Evolutionary conservation across 176 grass and related monocot species (phyloP).

Genomic region (Panicum miliaceum): DNA sequence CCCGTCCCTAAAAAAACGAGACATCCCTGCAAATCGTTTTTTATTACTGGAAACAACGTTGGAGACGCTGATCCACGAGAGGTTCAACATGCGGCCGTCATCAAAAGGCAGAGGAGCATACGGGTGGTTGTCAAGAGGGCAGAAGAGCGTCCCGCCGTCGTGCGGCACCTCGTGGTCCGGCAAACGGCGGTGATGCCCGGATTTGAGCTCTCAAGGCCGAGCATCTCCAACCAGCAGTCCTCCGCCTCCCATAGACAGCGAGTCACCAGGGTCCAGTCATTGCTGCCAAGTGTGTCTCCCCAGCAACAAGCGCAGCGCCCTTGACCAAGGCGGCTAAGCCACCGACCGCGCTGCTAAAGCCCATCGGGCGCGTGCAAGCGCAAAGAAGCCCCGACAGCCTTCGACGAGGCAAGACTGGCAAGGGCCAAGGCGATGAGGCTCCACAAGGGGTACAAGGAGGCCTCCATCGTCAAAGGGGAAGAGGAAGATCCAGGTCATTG

Average conservation of each 20-base stretch:
- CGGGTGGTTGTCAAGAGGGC: not conserved
- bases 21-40: no score
- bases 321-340: not conserved
- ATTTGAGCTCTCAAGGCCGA: not conserved
- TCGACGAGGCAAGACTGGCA: not conserved
- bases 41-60: no score
- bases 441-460: not conserved
- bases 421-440: not conserved
- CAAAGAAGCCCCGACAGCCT: not conserved
- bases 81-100: no score
- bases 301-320: not conserved
- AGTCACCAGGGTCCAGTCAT: not conserved
- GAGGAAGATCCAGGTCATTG: not conserved
- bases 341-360: not conserved
- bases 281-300: no score
- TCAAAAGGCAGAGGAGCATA: not conserved
- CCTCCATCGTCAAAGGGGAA: not conserved
- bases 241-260: not conserved
- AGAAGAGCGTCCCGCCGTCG: not conserved
- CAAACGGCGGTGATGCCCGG: not conserved
- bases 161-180: not conserved
- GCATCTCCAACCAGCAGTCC: not conserved
- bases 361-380: not conserved
- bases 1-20: no score
- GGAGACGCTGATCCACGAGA: no score